phyloP scores from a whole-genome alignment of 495 filamentous ascomycete species.

The Pseudomonodictys pantanalensis region DNA sequence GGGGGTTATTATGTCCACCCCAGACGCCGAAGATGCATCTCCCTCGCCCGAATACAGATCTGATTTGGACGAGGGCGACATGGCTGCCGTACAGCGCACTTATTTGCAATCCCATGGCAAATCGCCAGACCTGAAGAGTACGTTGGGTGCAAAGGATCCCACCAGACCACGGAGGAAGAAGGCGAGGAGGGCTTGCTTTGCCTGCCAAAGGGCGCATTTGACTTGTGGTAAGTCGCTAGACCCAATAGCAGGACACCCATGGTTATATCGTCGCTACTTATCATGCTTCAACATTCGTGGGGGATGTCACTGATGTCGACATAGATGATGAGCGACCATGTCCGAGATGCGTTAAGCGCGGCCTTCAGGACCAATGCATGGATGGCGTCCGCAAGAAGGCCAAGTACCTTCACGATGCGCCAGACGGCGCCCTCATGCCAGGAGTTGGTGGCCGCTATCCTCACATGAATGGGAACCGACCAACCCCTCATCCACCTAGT shows the following conservation, averaged over 20 bases:
- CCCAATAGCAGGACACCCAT: no score
- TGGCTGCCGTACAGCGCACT: slow-evolving; percentile 53
- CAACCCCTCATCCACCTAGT: background rate
- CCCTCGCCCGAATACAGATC: slow-evolving; percentile 49
- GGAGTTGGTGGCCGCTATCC: slow-evolving; percentile 52
- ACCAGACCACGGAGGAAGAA: slow-evolving; percentile 89
- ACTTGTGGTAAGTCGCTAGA: slow-evolving; percentile 99
- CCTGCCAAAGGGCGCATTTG: slow-evolving; percentile 94
- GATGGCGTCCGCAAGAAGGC: slow-evolving; percentile 98
- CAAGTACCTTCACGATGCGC: slow-evolving; percentile 96
- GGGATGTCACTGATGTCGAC: background rate
- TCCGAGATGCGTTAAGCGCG: slow-evolving; percentile 88
- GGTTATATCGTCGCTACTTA: no score
- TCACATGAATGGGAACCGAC: slow-evolving; percentile 40
- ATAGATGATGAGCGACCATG: slow-evolving; percentile 86
- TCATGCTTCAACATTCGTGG: no score
- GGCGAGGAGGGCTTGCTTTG: slow-evolving; percentile 90
- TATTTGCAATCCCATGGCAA: slow-evolving; percentile 57
- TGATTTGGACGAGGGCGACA: slow-evolving; percentile 50
- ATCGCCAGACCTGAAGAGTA: slow-evolving; percentile 58
- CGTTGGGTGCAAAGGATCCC: slow-evolving; percentile 74
- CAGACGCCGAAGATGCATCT: slow-evolving; percentile 51
- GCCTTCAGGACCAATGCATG: slow-evolving; percentile 83
- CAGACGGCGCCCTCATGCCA: slow-evolving; percentile 69
- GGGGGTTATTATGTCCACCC: slow-evolving; percentile 50